phyloP scores from a whole-genome alignment of 495 filamentous ascomycete genomes.

The Parathielavia appendiculata region DNA sequence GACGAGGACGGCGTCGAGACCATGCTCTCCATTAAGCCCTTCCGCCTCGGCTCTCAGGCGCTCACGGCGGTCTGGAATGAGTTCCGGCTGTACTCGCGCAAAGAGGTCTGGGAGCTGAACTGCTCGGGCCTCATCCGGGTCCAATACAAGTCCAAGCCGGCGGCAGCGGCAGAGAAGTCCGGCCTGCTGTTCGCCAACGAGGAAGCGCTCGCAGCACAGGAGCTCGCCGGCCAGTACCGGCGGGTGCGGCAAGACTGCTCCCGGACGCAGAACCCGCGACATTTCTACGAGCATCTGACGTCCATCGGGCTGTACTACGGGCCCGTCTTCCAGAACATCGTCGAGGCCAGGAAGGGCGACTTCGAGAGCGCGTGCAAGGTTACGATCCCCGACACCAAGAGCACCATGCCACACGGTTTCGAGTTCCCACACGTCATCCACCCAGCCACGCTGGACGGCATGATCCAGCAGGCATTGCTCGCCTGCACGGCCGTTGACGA shows the following conservation, averaged over 20 bases:
- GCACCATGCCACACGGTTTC: not conserved
- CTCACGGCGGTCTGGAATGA: not conserved
- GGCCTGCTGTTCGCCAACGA: not conserved
- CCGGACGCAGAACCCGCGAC: not conserved
- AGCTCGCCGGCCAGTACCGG: not conserved
- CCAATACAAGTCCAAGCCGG: not conserved
- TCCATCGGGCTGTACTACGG: not conserved
- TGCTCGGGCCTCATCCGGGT: not conserved
- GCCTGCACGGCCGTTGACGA: not conserved
- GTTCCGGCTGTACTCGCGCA: too few species aligned
- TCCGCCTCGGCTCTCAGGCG: not conserved
- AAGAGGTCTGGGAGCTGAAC: not conserved
- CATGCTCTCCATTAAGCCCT: not conserved
- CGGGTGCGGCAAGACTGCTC: not conserved
- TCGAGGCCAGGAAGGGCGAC: not conserved
- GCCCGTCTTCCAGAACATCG: not conserved
- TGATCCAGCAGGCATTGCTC: not conserved
- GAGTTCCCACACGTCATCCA: not conserved
- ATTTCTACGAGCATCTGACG: not conserved
- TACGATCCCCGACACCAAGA: not conserved
- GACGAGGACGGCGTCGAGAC: too few species aligned
- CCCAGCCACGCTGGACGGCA: not conserved
- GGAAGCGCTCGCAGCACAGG: not conserved
- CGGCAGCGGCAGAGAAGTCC: not conserved
- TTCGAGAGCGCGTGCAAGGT: not conserved